Conservation (phyloP, 495 filamentous ascomycete species). For the Talaromyces wortmannii region DNA sequence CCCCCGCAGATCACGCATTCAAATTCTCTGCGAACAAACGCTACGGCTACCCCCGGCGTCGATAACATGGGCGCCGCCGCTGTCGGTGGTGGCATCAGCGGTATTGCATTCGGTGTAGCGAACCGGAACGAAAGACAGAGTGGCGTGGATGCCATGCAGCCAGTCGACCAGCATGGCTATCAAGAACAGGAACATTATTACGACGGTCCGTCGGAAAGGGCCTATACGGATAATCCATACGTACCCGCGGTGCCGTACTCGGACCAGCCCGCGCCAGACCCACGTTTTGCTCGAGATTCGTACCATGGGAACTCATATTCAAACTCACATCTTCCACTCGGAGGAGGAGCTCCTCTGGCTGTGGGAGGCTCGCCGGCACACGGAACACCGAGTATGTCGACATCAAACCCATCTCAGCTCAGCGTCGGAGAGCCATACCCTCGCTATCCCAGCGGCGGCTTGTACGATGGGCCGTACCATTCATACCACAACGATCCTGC, state of each 20-base stretch:
- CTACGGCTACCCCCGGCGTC: slow-evolving; percentile 60
- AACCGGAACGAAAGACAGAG: slow-evolving; percentile 66
- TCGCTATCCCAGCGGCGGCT: slow-evolving; percentile 24
- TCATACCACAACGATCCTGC: slow-evolving; percentile 48
- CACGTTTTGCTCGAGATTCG: no score
- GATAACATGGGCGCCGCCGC: slow-evolving; percentile 70
- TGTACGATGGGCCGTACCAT: slow-evolving; percentile 51
- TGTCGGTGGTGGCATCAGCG: slow-evolving; percentile 69
- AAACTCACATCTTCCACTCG: slow-evolving; percentile 18
- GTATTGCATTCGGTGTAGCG: slow-evolving; percentile 67
- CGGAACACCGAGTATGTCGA: slow-evolving; percentile 21
- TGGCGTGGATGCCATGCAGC: slow-evolving; percentile 61
- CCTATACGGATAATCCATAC: slow-evolving; percentile 40
- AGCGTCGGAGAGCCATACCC: slow-evolving; percentile 24
- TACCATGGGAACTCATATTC: slow-evolving; percentile 26
- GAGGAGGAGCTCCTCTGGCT: slow-evolving; percentile 25
- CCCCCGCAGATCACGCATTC: slow-evolving; percentile 7
- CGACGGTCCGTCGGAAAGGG: slow-evolving; percentile 36
- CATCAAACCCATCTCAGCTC: slow-evolving; percentile 17
- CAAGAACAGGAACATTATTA: slow-evolving; percentile 13
- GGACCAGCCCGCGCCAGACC: slow-evolving; percentile 9
- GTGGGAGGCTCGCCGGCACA: slow-evolving; percentile 28
- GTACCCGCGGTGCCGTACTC: slow-evolving; percentile 20
- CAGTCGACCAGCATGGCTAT: slow-evolving; percentile 25
- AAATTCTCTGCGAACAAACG: slow-evolving; percentile 28